Evolutionary conservation across 2,329 filamentous ascomycete genomes (phyloP).

Genomic region (Alternaria sp.): DNA sequence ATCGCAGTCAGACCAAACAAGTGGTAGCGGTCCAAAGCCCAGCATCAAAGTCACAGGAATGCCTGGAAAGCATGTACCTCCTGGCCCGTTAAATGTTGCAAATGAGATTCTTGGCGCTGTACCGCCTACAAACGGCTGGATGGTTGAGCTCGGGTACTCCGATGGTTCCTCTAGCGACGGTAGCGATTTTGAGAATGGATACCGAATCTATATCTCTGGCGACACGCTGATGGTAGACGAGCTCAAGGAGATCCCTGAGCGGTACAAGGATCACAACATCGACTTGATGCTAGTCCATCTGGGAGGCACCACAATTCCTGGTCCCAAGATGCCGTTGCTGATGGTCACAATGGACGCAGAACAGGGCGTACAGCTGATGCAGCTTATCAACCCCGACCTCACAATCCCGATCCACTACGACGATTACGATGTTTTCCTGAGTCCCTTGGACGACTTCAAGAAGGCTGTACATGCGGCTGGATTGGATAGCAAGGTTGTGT

Average conservation of each 20-base stretch:
- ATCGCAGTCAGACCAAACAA: conserved; percentile 22
- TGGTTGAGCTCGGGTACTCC: conserved; percentile 67
- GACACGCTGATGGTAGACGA: conserved; percentile 72
- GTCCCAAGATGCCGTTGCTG: conserved; percentile 65
- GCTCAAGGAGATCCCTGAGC: conserved; percentile 66
- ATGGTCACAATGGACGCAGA: conserved; percentile 76
- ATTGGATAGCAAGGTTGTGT: conserved; percentile 64
- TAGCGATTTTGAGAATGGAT: conserved; percentile 57
- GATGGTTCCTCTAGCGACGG: conserved; percentile 20
- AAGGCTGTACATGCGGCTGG: conserved; percentile 63
- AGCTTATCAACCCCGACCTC: conserved; percentile 67
- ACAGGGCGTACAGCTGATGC: conserved; percentile 68
- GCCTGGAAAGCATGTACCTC: conserved; percentile 71
- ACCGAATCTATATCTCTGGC: conserved; percentile 71
- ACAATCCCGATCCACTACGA: conserved; percentile 62
- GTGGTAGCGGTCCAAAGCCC: conserved; percentile 39
- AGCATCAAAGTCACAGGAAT: conserved; percentile 68
- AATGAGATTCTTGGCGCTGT: conserved; percentile 63
- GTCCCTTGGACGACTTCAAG: conserved; percentile 68
- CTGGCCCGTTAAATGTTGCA: conserved; percentile 52
- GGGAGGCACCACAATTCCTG: conserved; percentile 71
- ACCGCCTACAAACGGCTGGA: conserved; percentile 73
- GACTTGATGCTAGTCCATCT: conserved; percentile 74
- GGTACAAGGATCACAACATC: conserved; percentile 64
- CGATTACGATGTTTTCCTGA: conserved; percentile 67